Conservation (phyloP, 345 rosid genomes). For the Crucihimalaya himalaica region DNA sequence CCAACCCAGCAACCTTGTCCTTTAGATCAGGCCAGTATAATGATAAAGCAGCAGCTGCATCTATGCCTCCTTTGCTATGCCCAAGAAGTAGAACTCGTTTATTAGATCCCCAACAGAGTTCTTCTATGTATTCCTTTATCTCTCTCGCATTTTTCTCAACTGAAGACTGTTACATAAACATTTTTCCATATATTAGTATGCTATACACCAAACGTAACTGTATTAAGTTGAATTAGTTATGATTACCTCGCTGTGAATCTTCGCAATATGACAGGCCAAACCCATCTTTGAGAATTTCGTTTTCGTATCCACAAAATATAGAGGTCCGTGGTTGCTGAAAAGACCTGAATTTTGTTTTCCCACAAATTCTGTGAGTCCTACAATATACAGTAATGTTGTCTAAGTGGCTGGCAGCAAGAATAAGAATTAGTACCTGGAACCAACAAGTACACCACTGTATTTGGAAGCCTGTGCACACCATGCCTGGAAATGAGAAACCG, state of each 20-base stretch:
- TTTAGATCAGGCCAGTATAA: conserved; percentile 93
- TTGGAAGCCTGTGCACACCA: conserved; percentile 87
- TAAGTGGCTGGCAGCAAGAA: conserved; percentile 3
- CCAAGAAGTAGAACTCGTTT: conserved; percentile 93
- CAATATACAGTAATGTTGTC: background rate
- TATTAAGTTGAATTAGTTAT: background rate
- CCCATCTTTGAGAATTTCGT: conserved; percentile 88
- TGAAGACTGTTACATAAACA: conserved; percentile 66
- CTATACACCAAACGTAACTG: background rate
- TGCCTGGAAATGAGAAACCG: conserved; percentile 63
- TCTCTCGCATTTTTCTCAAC: conserved; percentile 96
- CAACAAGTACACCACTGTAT: conserved; percentile 78
- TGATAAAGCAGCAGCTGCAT: conserved; percentile 93
- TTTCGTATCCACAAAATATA: conserved; percentile 89
- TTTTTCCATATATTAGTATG: conserved; percentile 18
- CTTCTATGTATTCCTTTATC: conserved; percentile 93
- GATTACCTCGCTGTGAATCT: conserved; percentile 95
- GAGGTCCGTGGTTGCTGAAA: conserved; percentile 97
- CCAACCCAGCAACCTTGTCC: conserved; percentile 94
- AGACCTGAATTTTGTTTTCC: conserved; percentile 59
- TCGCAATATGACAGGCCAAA: conserved; percentile 89
- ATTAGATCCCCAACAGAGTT: conserved; percentile 92
- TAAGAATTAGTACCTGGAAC: conserved; percentile 73
- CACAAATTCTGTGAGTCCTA: background rate
- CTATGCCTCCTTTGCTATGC: conserved; percentile 99